Evolutionary conservation across 2,329 filamentous ascomycete genomes (phyloP), one percentile per base, ranked within the genome.

Genomic region (Leptodontidium sp.): DNA sequence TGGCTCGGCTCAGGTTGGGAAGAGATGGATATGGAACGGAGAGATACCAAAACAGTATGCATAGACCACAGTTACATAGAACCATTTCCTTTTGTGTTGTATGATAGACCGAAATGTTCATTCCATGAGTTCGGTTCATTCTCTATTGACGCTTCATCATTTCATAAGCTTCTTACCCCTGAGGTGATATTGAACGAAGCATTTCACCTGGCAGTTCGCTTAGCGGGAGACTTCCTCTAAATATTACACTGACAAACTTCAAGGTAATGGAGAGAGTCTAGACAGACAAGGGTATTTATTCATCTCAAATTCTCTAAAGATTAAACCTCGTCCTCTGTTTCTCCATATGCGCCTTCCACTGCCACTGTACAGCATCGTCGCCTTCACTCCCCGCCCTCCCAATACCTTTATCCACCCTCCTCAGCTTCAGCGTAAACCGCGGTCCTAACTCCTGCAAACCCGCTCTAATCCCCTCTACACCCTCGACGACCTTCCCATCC

Each of bases 291-390:
- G 38, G 59, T 62, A 50, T 62, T 24, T 14, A 43, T 50, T 35
- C 32, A 2, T 64, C 29, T 47, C 2, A 40, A 58, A 12, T 63
- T 59, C 55, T 61, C 88, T 86, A 98, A 78, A 99, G 84, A 81
- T 97, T 96, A 83, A 98, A 99, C 79, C 93, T 90, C 74, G 95
- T 98, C 77, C 96, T 87, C 78, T 92, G 86, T 84, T 98, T 98
- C 83, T 99, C 96, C 91, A 96, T 97, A 78, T 90, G 90, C 12
- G 92, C 91, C 83, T 97, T 97, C 96, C 96, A 99, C 79, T 98
- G 89, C 95, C 96, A 98, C 78, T 97, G 78, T 17, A 79, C 72
- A 2, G 77, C 76, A 74, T 79, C 78, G 40, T 77, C 74, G 15
- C 78, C 87, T 70, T 89, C 85, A 75, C 88, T 90, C 21, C 89